Base-by-base conservation (phyloP, 73 alveolate genomes). In the Paramecium bursaria region DNA sequence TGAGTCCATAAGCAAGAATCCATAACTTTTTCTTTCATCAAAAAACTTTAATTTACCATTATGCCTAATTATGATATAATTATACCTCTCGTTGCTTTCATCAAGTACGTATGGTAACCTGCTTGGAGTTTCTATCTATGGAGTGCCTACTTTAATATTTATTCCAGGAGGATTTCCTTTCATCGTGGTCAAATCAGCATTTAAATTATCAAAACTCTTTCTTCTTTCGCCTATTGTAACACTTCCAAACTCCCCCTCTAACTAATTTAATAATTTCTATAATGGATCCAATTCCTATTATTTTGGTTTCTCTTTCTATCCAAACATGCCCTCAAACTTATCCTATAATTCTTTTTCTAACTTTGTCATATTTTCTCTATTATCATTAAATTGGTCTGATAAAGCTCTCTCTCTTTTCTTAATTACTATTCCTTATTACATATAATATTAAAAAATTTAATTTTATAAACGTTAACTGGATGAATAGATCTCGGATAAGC, bases 11-110 rank as follows among this genome's bases (percentile, higher is more conserved):
- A 92, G 94, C 47, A 92, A 51, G 85, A 92, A 92, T 9, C 97
- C 97, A 75, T 86, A 92, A 48, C 86, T 85, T 77, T 92, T 91
- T 2, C 73, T 57, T 50, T 92, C 97, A 61, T 87, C 87, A 75
- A 88, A 92, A 75, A 92, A 90, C 47, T 92, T 92, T 33, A 92
- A 76, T 15, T 75, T 75, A 11, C 97, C 97, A 3, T 49, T 79
- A 7, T 67, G 27, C 21, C 57, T 57, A 2, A n/a, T 7, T n/a
- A 2, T 2, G 29, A 57, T 9, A 29, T 0, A n/a, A 11, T 0
- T 1, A 57, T 57, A 57, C 76, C 76, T 67, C 33, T 67, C 6
- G 11, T 11, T 13, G 21, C 46, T 33, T 9, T 67, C 82, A 17
- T 67, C 82, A 9, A 67, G 27, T 1, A 67, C 82, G 22, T 67